A percentile compares a stretch with the other conserved stretches of the same genome.
Evolutionary conservation across 768 basidiomycete genomes (phyloP).

Genomic region (Phanerochaete carnosa): DNA sequence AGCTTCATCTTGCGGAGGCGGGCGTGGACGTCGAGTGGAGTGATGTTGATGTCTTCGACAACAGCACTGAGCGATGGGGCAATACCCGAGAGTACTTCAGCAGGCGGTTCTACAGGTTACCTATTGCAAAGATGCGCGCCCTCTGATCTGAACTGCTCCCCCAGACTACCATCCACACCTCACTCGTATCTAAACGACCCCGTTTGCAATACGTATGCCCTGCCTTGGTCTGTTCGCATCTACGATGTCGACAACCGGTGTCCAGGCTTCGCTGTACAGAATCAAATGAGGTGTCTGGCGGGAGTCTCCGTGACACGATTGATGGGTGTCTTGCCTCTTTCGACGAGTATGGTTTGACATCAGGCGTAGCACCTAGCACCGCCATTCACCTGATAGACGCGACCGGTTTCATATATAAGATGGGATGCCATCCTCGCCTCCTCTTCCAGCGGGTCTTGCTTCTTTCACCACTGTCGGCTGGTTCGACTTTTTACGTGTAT

Average conservation of each 20-base stretch:
- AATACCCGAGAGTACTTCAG: constrained; percentile 74
- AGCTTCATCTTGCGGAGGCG: constrained; percentile 79
- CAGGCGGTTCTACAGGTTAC: constrained; percentile 71
- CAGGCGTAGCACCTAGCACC: background rate
- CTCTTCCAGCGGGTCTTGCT: constrained; percentile 11
- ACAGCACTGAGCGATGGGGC: constrained; percentile 69
- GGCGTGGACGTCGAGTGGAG: constrained; percentile 81
- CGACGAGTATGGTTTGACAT: background rate
- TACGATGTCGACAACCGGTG: too few relatives aligned
- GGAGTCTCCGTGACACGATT: constrained; percentile 1
- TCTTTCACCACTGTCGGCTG: constrained; percentile 22
- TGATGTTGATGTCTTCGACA: constrained; percentile 68
- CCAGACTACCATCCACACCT: background rate
- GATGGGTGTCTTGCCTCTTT: background rate
- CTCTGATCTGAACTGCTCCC: constrained; percentile 8
- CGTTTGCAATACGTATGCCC: background rate
- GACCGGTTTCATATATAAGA: constrained; percentile 10
- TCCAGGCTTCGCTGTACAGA: background rate
- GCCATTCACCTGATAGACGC: constrained; percentile 4
- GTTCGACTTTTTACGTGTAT: constrained; percentile 24
- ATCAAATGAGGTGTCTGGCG: background rate
- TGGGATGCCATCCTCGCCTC: background rate
- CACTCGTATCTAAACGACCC: too few relatives aligned
- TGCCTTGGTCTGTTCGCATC: background rate
- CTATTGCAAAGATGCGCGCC: constrained; percentile 38